These are phyloP conservation scores for Trichoderma oligosporum DNA, from an alignment of 2,329 filamentous ascomycete genomes.

Conservation along the genomic window DNA sequence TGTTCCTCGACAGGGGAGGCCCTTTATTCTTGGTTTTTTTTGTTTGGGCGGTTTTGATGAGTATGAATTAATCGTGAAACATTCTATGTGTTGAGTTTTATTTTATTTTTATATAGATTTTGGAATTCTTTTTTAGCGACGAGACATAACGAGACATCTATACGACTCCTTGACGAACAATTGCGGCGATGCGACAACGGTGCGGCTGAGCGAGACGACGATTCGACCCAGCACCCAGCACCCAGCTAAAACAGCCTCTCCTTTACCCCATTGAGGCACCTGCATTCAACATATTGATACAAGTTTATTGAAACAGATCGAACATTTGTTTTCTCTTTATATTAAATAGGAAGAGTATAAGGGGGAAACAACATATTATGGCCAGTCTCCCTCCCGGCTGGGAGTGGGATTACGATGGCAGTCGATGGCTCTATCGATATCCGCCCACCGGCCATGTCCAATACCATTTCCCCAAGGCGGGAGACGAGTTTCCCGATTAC, in stretches of 20 bases:
- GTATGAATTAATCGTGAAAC: background rate
- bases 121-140: background rate
- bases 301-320: background rate
- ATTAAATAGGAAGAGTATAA: background rate
- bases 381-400: conserved; percentile 49
- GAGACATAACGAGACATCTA: background rate
- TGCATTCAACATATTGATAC: background rate
- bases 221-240: background rate
- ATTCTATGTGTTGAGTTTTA: background rate
- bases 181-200: conserved; percentile 15
- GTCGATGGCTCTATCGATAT: conserved; percentile 56
- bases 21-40: background rate
- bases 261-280: background rate
- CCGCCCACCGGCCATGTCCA: conserved; percentile 51
- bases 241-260: too few relatives aligned
- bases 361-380: conserved; percentile 16
- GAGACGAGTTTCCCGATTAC: conserved; percentile 57
- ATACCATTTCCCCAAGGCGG: conserved; percentile 54
- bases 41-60: background rate
- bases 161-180: background rate
- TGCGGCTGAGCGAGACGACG: conserved; percentile 9
- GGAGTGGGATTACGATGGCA: conserved; percentile 56
- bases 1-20: background rate
- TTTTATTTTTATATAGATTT: too few relatives aligned
- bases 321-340: background rate